Evolutionary conservation across 495 filamentous ascomycete species (phyloP), one percentile per base, ranked within the genome.

Genomic region (Parathielavia hyrcaniae): DNA sequence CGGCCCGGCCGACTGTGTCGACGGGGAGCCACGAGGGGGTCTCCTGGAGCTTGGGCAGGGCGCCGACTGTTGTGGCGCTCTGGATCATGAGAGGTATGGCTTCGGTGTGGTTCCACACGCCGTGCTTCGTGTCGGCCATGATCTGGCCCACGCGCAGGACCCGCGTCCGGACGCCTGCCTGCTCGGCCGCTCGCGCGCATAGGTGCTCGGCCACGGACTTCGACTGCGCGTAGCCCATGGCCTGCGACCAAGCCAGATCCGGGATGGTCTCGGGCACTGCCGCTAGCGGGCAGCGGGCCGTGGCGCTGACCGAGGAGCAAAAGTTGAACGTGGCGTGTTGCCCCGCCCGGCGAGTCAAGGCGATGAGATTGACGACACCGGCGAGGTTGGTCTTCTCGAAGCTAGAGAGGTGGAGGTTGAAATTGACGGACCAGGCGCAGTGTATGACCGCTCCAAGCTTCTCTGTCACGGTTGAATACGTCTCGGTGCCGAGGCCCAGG

Each of bases 21-120:
- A 45, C 43, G 6, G 43, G 43, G 4, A 45, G 43, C 43, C 43
- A 45, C 3, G 43, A 45, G 11, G 43, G 43, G 19, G 43, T 45
- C 13, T 45, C 43, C 43, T 9, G 17, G 43, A 45, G 43, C 9
- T 19, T 9, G 9, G 43, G 43, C 43, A 45, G 43, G 17, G 19
- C 43, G 43, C 43, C 43, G 19, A 45, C 43, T 9, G 43, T 45
- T 8, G 23, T 22, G 20, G 43, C 43, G 43, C 43, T 45, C 43
- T 45, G 43, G 19, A 45, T 9, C 43, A 45, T 45, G 43, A 48
- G 45, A 22, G 23, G 20, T 17, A 51, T 51, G 35, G 49, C 32
- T 32, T 50, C 48, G 10, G 17, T 35, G n/a, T 50, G 32, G 17
- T 50, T 50, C 48, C 48, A 50, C n/a, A 50, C 48, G 32, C 48